Percentiles rank a stretch among this genome's conserved stretches.
These are phyloP conservation scores for Trichoderma pleuroti DNA, from an alignment of 2,329 filamentous ascomycete species.

Conservation along the genomic window DNA sequence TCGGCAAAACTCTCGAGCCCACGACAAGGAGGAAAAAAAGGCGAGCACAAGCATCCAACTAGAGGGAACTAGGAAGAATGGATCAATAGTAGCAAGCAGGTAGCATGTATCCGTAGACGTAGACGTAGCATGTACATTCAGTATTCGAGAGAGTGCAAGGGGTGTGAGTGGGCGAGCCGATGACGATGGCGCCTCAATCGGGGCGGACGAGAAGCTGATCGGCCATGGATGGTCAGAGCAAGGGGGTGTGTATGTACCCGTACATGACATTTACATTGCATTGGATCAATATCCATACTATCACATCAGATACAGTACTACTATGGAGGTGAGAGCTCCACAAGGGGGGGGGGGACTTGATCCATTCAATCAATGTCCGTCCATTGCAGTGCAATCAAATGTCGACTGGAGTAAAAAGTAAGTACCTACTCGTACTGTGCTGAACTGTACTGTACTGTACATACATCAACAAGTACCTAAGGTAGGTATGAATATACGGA, in stretches of 20 bases:
- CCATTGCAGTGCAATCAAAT: too few relatives aligned
- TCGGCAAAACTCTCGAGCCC: not conserved
- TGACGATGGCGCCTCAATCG: conserved; percentile 14
- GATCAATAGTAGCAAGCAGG: not conserved
- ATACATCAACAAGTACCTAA: not conserved
- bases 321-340: too few relatives aligned
- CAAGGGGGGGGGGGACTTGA: too few relatives aligned
- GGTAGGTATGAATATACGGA: too few relatives aligned
- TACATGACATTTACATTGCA: too few relatives aligned
- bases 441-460: too few relatives aligned
- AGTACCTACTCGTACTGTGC: not conserved
- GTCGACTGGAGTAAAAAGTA: too few relatives aligned
- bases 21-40: not conserved
- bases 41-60: not conserved
- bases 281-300: too few relatives aligned
- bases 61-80: not conserved
- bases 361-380: too few relatives aligned
- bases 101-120: not conserved
- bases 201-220: conserved; percentile 14
- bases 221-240: conserved; percentile 13
- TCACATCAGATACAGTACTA: too few relatives aligned
- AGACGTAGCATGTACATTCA: too few relatives aligned
- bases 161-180: not conserved
- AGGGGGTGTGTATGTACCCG: not conserved
- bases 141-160: too few relatives aligned